A percentile compares a stretch with the other conserved stretches of the same genome.
phyloP scores from a whole-genome alignment of 768 basidiomycete genomes.

The Suillus subalutaceus region DNA sequence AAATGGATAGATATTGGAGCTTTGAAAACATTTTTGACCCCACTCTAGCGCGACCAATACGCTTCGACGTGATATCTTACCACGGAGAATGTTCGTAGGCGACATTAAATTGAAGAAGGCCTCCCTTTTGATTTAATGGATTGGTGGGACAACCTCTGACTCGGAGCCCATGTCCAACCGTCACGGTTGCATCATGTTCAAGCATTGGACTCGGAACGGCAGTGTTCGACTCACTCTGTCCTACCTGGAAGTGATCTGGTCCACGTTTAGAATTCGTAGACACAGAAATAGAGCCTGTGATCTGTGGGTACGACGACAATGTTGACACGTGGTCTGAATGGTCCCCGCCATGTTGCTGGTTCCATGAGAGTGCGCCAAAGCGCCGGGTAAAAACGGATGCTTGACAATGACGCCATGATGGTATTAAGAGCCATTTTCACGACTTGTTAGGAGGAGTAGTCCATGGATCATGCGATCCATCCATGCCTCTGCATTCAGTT shows the following conservation, averaged over 20 bases:
- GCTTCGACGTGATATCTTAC: too few relatives aligned
- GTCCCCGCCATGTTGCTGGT: slow-evolving; percentile 2
- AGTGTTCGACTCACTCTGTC: background rate
- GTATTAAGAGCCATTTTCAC: background rate
- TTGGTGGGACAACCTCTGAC: background rate
- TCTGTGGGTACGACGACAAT: background rate
- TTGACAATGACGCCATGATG: background rate
- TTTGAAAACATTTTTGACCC: too few relatives aligned
- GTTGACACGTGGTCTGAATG: background rate
- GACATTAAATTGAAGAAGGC: too few relatives aligned
- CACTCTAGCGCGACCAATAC: too few relatives aligned
- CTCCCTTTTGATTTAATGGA: background rate
- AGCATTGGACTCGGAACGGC: background rate
- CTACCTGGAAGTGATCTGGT: background rate
- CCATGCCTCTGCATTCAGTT: background rate
- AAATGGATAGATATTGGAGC: too few relatives aligned
- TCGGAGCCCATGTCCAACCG: background rate
- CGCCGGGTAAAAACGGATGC: background rate
- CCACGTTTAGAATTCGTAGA: background rate
- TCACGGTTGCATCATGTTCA: too few relatives aligned
- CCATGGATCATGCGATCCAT: background rate
- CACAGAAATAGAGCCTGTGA: background rate
- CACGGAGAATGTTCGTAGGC: too few relatives aligned
- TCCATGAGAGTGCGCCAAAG: slow-evolving; percentile 1
- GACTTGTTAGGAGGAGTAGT: background rate